Percentiles rank a stretch among this genome's conserved stretches.
phyloP scores from a whole-genome alignment of 2,329 filamentous ascomycete species.

The Apiospora koreana region DNA sequence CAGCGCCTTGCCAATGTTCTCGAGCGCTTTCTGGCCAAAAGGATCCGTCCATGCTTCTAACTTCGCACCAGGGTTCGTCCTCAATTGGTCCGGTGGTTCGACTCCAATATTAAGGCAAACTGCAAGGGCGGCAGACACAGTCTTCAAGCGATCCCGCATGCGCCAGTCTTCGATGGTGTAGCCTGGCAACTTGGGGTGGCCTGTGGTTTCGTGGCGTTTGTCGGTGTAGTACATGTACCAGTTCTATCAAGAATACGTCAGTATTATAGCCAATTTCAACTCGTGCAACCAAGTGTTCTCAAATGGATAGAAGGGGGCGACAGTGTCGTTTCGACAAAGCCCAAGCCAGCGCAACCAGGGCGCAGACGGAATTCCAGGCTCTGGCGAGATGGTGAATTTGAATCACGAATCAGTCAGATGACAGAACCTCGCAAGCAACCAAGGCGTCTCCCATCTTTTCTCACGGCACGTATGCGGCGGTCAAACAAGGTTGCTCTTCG shows the following conservation, averaged over 20 bases:
- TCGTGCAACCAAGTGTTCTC: neutral
- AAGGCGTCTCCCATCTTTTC: neutral
- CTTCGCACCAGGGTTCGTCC: conserved; percentile 90
- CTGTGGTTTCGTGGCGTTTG: conserved; percentile 93
- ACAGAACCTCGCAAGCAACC: neutral
- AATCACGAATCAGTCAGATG: neutral
- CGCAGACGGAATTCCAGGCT: neutral
- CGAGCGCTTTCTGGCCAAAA: conserved; percentile 80
- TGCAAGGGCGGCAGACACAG: conserved; percentile 89
- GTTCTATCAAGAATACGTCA: conserved; percentile 56
- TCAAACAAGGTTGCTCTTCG: neutral
- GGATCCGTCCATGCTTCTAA: conserved; percentile 98
- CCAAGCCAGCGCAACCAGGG: neutral
- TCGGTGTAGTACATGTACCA: conserved; percentile 99
- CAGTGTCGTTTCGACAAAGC: neutral
- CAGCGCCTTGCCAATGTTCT: conserved; percentile 94
- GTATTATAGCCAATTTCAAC: neutral
- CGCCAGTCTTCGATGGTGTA: conserved; percentile 88
- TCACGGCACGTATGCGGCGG: neutral
- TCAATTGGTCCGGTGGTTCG: conserved; percentile 94
- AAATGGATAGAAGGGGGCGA: neutral
- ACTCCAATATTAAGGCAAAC: conserved; percentile 97
- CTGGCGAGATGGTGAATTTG: neutral
- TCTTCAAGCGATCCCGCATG: conserved; percentile 95
- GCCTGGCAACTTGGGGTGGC: conserved; percentile 71